phyloP scores from a whole-genome alignment of 176 grass and related monocot genomes.

The Cymbopogon citratus region DNA sequence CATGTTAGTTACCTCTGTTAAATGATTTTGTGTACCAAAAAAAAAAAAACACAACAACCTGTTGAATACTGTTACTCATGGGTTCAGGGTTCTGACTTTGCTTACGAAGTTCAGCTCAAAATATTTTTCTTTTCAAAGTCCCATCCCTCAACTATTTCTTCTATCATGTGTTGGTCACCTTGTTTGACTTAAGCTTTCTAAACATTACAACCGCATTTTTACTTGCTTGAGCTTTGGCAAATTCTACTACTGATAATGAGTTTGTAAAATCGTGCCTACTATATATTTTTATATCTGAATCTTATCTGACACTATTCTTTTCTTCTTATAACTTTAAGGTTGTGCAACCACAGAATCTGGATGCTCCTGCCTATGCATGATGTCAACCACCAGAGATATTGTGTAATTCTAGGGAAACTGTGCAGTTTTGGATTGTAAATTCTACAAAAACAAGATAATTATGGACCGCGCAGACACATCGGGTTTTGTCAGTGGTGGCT shows the following conservation, averaged over 20 bases:
- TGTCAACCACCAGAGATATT: conserved; percentile 18
- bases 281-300: conserved; percentile 18
- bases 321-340: neutral
- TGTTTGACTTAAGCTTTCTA: neutral
- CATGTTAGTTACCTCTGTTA: neutral
- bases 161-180: neutral
- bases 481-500: conserved; percentile 63
- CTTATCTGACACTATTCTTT: conserved; percentile 3
- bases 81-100: neutral
- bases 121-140: too few species aligned
- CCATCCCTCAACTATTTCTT: neutral
- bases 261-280: neutral
- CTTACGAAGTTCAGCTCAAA: neutral
- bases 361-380: conserved; percentile 8
- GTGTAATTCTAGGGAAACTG: conserved; percentile 18
- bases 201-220: neutral
- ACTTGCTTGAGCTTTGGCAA: neutral
- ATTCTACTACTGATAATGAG: neutral
- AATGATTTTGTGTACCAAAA: neutral
- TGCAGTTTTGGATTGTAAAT: conserved; percentile 32
- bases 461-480: conserved; percentile 67
- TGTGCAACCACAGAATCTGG: neutral
- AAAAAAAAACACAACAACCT: too few species aligned
- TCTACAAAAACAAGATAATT: neutral
- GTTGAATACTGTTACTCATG: neutral